phyloP scores from a whole-genome alignment of 352 stramenopile species.

The Globisporangium nodosum region DNA sequence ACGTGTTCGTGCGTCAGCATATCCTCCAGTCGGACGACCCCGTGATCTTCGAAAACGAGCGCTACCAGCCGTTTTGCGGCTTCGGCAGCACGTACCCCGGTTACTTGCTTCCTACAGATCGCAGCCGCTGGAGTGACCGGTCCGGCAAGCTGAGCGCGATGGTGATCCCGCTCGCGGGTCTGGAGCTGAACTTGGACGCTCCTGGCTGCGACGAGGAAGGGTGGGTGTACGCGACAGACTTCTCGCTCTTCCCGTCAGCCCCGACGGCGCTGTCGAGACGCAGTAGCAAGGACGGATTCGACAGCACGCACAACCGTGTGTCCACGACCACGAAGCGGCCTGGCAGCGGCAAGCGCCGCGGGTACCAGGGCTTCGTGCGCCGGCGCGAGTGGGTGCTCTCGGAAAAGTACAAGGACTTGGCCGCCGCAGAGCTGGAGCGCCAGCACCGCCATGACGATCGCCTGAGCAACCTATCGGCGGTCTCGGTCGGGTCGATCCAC shows the following conservation, averaged over 20 bases:
- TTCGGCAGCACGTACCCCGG: conserved; percentile 80
- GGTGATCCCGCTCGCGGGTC: conserved; percentile 54
- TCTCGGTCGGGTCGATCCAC: conserved; percentile 27
- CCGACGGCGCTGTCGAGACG: conserved; percentile 13
- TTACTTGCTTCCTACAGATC: conserved; percentile 75
- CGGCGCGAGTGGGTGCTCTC: conserved; percentile 69
- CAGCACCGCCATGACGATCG: conserved; percentile 18
- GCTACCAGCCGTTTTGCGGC: conserved; percentile 80
- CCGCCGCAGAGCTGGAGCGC: conserved; percentile 5
- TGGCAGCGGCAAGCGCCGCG: conserved; percentile 30
- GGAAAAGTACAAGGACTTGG: conserved; percentile 45
- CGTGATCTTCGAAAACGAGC: conserved; percentile 84
- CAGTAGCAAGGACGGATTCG: conserved; percentile 16
- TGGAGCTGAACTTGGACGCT: conserved; percentile 58
- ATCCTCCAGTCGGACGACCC: conserved; percentile 72
- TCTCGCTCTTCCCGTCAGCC: conserved; percentile 67
- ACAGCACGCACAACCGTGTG: conserved; percentile 4
- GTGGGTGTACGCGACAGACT: conserved; percentile 85
- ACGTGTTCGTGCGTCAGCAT: conserved; percentile 49
- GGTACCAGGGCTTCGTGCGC: conserved; percentile 63
- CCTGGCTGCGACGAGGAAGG: conserved; percentile 68
- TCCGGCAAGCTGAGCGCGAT: conserved; percentile 71
- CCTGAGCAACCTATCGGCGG: conserved; percentile 31
- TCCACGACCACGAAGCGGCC: conserved; percentile 28
- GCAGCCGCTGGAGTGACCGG: conserved; percentile 79